Percentiles rank a stretch among this genome's conserved stretches.
These are phyloP conservation scores for Penicillium canescens DNA, from an alignment of 495 filamentous ascomycete genomes.

Conservation along the genomic window DNA sequence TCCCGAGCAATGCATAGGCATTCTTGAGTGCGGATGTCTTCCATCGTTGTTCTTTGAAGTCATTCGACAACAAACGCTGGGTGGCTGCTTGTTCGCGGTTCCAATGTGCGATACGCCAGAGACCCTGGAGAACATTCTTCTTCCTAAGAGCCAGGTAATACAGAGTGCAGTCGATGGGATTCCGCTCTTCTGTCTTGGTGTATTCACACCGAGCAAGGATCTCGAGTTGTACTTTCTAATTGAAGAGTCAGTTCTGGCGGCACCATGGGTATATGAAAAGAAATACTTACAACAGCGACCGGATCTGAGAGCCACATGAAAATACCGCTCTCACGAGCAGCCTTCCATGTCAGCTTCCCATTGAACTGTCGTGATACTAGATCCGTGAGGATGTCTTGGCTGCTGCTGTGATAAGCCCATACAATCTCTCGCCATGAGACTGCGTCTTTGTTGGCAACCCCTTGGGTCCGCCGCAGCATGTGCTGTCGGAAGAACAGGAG, in stretches of 20 bases:
- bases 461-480: conserved; percentile 65
- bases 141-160: conserved; percentile 90
- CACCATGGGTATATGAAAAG: background rate
- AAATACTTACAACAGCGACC: conserved; percentile 66
- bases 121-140: conserved; percentile 85
- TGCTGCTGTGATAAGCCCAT: conserved; percentile 90
- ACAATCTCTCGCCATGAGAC: conserved; percentile 92
- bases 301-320: conserved; percentile 92
- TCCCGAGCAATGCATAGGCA: conserved; percentile 93
- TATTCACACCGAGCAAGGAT: conserved; percentile 90
- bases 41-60: conserved; percentile 86
- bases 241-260: conserved; percentile 21
- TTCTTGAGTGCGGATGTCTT: conserved; percentile 92
- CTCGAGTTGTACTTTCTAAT: conserved; percentile 78
- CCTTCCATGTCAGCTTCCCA: conserved; percentile 76
- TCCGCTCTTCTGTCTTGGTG: conserved; percentile 80
- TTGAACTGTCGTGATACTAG: conserved; percentile 81
- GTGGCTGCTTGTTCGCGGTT: conserved; percentile 82
- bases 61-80: conserved; percentile 73
- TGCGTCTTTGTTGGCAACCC: conserved; percentile 58
- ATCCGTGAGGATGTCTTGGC: conserved; percentile 90
- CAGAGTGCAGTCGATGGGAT: conserved; percentile 90
- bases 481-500: conserved; percentile 88
- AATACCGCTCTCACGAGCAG: conserved; percentile 82
- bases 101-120: conserved; percentile 96